phyloP scores from a whole-genome alignment of 2,329 filamentous ascomycete genomes.

The Neoscytalidium dimidiatum region DNA sequence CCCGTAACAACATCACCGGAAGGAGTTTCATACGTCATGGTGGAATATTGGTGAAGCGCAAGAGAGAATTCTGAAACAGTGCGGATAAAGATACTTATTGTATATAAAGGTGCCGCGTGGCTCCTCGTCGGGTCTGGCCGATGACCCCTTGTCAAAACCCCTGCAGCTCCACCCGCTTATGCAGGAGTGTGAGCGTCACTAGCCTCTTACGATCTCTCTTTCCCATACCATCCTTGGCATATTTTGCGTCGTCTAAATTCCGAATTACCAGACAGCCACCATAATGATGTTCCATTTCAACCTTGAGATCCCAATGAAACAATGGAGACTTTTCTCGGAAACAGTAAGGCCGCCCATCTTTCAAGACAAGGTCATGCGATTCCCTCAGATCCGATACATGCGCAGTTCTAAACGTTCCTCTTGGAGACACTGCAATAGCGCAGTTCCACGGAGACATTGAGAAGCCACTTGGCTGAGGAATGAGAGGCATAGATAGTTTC shows the following conservation, averaged over 20 bases:
- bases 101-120: neutral
- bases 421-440: neutral
- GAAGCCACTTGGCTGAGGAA: constrained; percentile 25
- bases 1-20: neutral
- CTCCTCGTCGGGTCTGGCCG: neutral
- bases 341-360: neutral
- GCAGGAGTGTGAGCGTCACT: neutral
- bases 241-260: neutral
- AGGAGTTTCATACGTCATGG: neutral
- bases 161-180: neutral
- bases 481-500: constrained; percentile 31
- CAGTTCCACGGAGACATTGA: constrained; percentile 31
- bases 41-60: neutral
- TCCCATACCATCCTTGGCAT: neutral
- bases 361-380: neutral
- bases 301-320: neutral
- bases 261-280: neutral
- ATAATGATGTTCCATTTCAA: neutral
- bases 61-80: neutral
- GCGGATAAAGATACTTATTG: neutral
- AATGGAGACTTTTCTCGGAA: neutral
- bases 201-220: neutral
- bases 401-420: neutral
- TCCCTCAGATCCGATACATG: neutral
- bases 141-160: neutral